Conservation (phyloP, 2,329 filamentous ascomycete genomes). For the Scedosporium dehoogii region DNA sequence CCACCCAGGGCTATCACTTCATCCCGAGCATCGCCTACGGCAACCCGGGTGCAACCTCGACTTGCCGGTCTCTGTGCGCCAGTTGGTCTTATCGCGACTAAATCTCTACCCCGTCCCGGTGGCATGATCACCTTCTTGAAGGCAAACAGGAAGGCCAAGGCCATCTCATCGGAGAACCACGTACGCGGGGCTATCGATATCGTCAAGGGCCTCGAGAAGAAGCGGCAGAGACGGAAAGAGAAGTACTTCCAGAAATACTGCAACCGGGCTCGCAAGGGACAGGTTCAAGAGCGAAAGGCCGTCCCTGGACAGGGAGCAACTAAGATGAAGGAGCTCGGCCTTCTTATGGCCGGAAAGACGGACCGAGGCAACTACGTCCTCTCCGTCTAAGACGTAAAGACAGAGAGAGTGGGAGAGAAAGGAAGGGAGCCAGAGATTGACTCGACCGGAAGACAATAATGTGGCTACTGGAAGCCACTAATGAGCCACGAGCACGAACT, state of each 20-base stretch:
- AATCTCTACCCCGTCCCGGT: conserved; percentile 68
- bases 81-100: conserved; percentile 64
- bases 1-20: conserved; percentile 38
- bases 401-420: background rate
- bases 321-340: conserved; percentile 72
- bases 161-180: conserved; percentile 43
- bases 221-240: conserved; percentile 84
- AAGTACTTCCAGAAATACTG: conserved; percentile 87
- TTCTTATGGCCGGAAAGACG: conserved; percentile 75
- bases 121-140: conserved; percentile 52
- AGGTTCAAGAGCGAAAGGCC: conserved; percentile 52
- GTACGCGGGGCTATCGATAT: conserved; percentile 94
- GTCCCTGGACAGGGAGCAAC: conserved; percentile 81
- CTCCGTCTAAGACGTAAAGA: conserved; percentile 43
- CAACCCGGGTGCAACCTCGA: conserved; percentile 25
- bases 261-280: conserved; percentile 65
- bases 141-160: conserved; percentile 28
- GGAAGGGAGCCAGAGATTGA: background rate
- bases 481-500: background rate
- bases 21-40: conserved; percentile 18
- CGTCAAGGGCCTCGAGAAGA: conserved; percentile 90
- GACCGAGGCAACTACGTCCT: conserved; percentile 69
- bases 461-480: background rate
- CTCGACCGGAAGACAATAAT: background rate
- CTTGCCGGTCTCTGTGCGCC: conserved; percentile 39